phyloP scores from a whole-genome alignment of 371 early-diverging fungal species.

The Umbelopsis sp. region DNA sequence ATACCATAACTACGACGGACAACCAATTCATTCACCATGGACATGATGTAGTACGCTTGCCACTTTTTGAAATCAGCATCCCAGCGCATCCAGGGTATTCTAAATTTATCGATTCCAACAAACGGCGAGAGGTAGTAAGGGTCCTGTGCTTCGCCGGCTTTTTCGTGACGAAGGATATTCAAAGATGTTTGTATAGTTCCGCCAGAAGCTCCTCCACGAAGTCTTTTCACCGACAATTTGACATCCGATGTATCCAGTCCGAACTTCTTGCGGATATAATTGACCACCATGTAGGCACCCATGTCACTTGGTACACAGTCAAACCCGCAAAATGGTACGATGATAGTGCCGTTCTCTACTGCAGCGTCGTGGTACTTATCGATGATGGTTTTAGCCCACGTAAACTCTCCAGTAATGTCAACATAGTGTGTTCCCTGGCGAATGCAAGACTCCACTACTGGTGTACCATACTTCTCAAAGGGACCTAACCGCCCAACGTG shows the following conservation, averaged over 20 bases:
- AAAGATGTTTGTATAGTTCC: conserved; percentile 60
- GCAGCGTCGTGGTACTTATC: conserved; percentile 74
- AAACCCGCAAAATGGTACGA: conserved; percentile 91
- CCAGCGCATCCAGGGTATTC: conserved; percentile 28
- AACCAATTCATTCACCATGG: conserved; percentile 54
- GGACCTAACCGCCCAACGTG: conserved; percentile 29
- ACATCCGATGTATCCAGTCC: conserved; percentile 53
- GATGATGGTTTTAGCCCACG: conserved; percentile 73
- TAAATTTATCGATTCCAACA: conserved; percentile 37
- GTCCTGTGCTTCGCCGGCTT: conserved; percentile 29
- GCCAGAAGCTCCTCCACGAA: conserved; percentile 62
- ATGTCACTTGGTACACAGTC: conserved; percentile 89
- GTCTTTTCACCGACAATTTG: conserved; percentile 58
- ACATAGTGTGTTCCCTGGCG: conserved; percentile 84
- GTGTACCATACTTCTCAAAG: conserved; percentile 62
- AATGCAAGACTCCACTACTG: conserved; percentile 84
- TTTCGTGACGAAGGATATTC: conserved; percentile 29
- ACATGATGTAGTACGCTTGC: conserved; percentile 69
- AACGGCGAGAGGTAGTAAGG: conserved; percentile 45
- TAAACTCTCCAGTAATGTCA: conserved; percentile 88
- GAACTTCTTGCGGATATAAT: conserved; percentile 56
- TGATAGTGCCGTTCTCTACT: conserved; percentile 58
- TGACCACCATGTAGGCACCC: conserved; percentile 61
- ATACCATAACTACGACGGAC: conserved; percentile 61
- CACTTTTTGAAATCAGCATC: conserved; percentile 50